Conservation (phyloP, 352 stramenopile species). For the Aphanomyces astaci region DNA sequence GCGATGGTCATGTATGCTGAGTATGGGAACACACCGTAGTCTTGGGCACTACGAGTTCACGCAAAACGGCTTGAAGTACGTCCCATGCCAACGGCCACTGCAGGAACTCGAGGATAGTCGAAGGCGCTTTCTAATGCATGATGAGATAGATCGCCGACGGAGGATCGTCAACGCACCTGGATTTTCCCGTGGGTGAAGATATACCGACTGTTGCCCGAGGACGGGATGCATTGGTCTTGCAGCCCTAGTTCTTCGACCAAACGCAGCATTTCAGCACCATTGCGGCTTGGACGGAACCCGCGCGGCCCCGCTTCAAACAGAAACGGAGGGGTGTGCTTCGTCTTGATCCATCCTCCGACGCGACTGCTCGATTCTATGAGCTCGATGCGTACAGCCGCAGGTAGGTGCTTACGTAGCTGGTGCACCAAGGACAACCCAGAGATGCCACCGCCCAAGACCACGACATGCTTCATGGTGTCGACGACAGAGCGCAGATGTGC, state of each 20-base stretch:
- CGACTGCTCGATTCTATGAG: constrained; percentile 51
- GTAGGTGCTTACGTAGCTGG: constrained; percentile 56
- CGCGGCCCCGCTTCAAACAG: constrained; percentile 78
- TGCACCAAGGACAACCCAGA: constrained; percentile 69
- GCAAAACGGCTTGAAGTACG: constrained; percentile 49
- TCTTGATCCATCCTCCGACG: constrained; percentile 66
- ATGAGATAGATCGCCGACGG: too few relatives aligned
- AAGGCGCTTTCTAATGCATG: constrained; percentile 70
- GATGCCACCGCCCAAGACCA: constrained; percentile 78
- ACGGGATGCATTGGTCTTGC: constrained; percentile 49
- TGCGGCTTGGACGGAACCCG: constrained; percentile 76
- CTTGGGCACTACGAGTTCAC: constrained; percentile 49
- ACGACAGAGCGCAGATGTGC: neutral
- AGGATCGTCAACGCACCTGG: constrained; percentile 46
- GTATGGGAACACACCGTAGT: constrained; percentile 24
- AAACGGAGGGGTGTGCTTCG: constrained; percentile 45
- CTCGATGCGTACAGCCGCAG: constrained; percentile 36
- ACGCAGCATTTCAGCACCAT: constrained; percentile 74
- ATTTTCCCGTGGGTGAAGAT: constrained; percentile 65
- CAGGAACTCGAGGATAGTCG: constrained; percentile 45
- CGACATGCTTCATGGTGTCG: constrained; percentile 36
- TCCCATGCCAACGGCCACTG: constrained; percentile 50
- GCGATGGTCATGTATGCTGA: too few relatives aligned
- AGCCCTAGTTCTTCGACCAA: constrained; percentile 73
- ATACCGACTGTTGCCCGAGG: constrained; percentile 55